A percentile compares a stretch with the other conserved stretches of the same genome.
These are phyloP conservation scores for Cardiospermum halicacabum DNA, from an alignment of 345 rosid genomes.

Conservation along the genomic window DNA sequence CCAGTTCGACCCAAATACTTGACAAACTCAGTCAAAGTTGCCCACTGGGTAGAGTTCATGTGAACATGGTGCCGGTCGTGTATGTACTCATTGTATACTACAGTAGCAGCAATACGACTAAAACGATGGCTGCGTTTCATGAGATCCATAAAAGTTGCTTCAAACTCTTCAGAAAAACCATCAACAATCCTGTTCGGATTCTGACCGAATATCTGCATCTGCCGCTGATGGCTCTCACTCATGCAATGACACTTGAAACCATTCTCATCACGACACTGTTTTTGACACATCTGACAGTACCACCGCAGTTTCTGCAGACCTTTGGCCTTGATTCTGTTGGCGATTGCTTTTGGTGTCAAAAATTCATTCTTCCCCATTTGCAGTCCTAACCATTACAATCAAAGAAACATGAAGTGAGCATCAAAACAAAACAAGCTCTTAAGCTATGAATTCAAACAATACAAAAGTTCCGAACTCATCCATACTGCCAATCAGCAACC, in stretches of 20 bases:
- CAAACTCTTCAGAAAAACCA: constrained; percentile 92
- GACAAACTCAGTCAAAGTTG: constrained; percentile 82
- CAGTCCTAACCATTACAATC: too few relatives aligned
- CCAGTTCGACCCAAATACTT: constrained; percentile 77
- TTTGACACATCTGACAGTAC: constrained; percentile 99
- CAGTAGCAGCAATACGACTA: constrained; percentile 92
- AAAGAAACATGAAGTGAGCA: too few relatives aligned
- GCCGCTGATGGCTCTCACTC: constrained; percentile 95
- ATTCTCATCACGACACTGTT: constrained; percentile 95
- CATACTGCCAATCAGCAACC: too few relatives aligned
- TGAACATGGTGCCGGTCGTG: constrained; percentile 86
- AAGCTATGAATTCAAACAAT: too few relatives aligned
- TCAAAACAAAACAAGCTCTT: too few relatives aligned
- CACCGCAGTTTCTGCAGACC: constrained; percentile 96
- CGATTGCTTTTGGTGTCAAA: constrained; percentile 85
- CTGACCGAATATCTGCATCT: constrained; percentile 88
- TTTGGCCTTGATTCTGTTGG: constrained; percentile 86
- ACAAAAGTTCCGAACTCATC: too few relatives aligned
- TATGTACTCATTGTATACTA: constrained; percentile 88
- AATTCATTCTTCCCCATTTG: constrained; percentile 91
- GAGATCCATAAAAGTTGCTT: constrained; percentile 58
- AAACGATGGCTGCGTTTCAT: constrained; percentile 86
- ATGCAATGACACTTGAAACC: constrained; percentile 99
- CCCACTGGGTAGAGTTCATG: constrained; percentile 93
- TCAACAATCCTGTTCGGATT: constrained; percentile 70